Evolutionary conservation across 2,329 filamentous ascomycete species (phyloP), one percentile per base, ranked within the genome.

Genomic region (Calonectria pteridis): DNA sequence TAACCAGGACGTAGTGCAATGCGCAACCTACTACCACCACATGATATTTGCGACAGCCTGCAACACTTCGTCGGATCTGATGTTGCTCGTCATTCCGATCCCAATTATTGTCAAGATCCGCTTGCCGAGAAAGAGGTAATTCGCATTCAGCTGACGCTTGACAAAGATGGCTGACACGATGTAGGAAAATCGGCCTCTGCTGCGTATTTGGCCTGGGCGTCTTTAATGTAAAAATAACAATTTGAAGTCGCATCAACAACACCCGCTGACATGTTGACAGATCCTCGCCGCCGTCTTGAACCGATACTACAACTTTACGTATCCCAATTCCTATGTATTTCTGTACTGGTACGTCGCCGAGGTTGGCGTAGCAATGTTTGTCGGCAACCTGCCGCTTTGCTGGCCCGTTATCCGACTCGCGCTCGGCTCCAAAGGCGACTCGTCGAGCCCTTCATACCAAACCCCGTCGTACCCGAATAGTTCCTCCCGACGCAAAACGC

Each of bases 331-430:
- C 3, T 84, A 85, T 18, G 82, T 88, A 46, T 93, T 91, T 85
- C 87, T 91, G 0, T 88, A 88, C 76, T 93, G 91, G 90, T 91
- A 91, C 75, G 87, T 91, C 11, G 87, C 90, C 33, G 91, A 93
- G 79, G 87, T 88, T 16, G 89, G 88, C 55, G 91, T 91, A 0
- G 89, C 90, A 7, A 85, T 93, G 50, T 86, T 91, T 63, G 90
- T 92, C 20, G 87, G 90, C 33, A 93, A 93, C 73, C 84, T 93
- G 7, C 91, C 91, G 0, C 88, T 92, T 63, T 89, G 87, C 75
- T 92, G 90, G 87, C 88, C 89, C 0, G 84, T 92, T 26, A 84
- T 91, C 35, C 87, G 89, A 53, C 85, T 86, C 11, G 72, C 89
- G 0, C 69, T 82, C 10, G 80, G 82, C 28, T 73, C 75, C 59